Conservation (phyloP, 768 basidiomycete genomes). For the Suillus clintonianus region DNA sequence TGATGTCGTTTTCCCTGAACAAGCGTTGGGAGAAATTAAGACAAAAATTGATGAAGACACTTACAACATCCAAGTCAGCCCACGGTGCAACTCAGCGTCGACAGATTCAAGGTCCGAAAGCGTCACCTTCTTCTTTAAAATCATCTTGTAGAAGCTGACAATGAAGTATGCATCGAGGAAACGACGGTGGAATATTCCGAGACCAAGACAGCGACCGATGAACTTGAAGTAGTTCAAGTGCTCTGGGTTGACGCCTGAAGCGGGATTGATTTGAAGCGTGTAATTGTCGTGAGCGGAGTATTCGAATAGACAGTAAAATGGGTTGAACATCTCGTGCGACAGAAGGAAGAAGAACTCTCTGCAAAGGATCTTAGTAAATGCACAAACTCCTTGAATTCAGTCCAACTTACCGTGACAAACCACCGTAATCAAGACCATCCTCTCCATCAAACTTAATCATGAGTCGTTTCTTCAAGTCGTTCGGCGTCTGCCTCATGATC, state of each 20-base stretch:
- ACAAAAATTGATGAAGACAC: conserved; percentile 31
- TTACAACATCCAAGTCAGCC: conserved; percentile 98
- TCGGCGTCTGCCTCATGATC: conserved; percentile 99
- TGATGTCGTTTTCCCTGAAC: conserved; percentile 92
- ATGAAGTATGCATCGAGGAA: conserved; percentile 99
- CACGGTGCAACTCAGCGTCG: conserved; percentile 91
- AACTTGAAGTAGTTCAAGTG: conserved; percentile 99
- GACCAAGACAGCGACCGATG: conserved; percentile 91
- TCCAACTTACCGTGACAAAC: conserved; percentile 79
- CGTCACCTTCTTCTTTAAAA: conserved; percentile 95
- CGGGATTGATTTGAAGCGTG: conserved; percentile 98
- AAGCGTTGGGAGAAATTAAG: conserved; percentile 10
- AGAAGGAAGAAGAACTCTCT: conserved; percentile 99
- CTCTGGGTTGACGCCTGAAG: conserved; percentile 97
- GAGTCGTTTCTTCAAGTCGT: conserved; percentile 95
- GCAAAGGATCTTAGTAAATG: conserved; percentile 16
- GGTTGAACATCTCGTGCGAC: conserved; percentile 99
- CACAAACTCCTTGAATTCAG: neutral
- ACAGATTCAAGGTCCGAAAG: conserved; percentile 94
- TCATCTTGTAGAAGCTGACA: conserved; percentile 99
- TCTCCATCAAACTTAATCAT: conserved; percentile 99
- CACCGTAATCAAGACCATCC: conserved; percentile 98
- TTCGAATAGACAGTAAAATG: conserved; percentile 99
- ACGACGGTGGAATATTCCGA: conserved; percentile 98
- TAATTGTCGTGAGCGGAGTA: conserved; percentile 99